Evolutionary conservation across 1,139 yeast species (phyloP).

Genomic region (Pichia sp.): DNA sequence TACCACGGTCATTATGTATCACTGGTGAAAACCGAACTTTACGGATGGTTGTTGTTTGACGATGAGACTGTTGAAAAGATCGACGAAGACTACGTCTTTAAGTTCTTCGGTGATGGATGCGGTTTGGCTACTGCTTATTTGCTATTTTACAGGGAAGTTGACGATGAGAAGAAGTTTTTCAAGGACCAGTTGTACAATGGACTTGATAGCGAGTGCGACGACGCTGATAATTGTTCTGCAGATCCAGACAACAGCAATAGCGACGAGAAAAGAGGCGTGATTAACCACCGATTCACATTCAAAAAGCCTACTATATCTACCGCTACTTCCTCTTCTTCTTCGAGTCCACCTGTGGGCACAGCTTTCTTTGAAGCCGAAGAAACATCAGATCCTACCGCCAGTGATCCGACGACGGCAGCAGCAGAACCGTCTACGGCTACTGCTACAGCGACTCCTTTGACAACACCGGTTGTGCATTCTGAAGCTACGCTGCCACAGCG

Average conservation of each 20-base stretch:
- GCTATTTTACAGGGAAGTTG: slow-evolving; percentile 59
- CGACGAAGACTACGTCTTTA: slow-evolving; percentile 74
- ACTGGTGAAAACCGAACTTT: slow-evolving; percentile 69
- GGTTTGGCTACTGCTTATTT: slow-evolving; percentile 92
- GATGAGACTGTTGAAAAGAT: slow-evolving; percentile 93
- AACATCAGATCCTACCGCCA: not conserved
- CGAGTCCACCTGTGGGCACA: not conserved
- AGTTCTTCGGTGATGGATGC: slow-evolving; percentile 85
- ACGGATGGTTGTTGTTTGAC: slow-evolving; percentile 89
- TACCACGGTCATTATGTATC: slow-evolving; percentile 96
- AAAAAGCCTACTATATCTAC: not conserved
- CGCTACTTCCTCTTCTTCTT: not conserved
- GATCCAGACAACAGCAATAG: not conserved
- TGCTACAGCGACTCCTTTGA: not conserved
- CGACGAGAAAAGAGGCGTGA: not conserved
- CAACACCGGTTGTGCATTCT: not conserved
- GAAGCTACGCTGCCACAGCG: not conserved
- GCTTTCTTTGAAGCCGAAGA: no score
- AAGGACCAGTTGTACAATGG: slow-evolving; percentile 28
- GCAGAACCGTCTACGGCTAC: not conserved
- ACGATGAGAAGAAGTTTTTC: slow-evolving; percentile 28
- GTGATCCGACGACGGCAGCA: not conserved
- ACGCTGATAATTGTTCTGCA: no score
- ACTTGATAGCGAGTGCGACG: slow-evolving; percentile 20
- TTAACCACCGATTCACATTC: not conserved